Evolutionary conservation across 345 rosid species (phyloP), one percentile per base, ranked within the genome.

Genomic region (Clarkia xantiana): DNA sequence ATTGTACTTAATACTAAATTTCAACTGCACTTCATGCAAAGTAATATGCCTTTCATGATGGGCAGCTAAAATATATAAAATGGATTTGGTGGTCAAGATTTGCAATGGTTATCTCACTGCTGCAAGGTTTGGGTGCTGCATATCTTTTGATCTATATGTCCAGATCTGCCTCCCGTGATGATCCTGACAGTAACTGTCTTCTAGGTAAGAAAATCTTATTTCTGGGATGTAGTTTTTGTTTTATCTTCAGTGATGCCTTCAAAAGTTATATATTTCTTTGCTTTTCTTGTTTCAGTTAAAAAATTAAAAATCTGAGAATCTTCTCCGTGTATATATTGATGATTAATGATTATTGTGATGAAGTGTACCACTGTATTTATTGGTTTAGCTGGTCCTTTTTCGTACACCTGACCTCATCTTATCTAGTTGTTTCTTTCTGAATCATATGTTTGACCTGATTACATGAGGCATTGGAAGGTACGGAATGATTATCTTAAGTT

Each of bases 71-170:
- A 70, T 90, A 90, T 68, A 76, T 68, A 70, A 73, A 69, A 17
- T 90, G 94, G 97, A 77, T 80, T 40, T 63, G 94, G 79, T 86
- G 95, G 91, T 69, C 81, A 42, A 70, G 94, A 17, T 71, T 81
- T 34, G 72, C 80, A 3, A 62, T 71, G 60, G 65, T 71, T 60
- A 58, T 90, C 52, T 71, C 91, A 18, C 41, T 76, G 20, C 53
- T 82, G 71, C 97, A 90, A 62, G 59, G 77, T 52, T 14, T 67
- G 51, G 68, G 76, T 57, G 91, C 91, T 48, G 55, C 73, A 57
- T 86, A 77, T 64, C 86, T 86, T 52, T 42, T 77, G 61, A 62
- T 69, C 63, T 57, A 44, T 47, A 71, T 81, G 60, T 66, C 69
- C 48, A 60, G 51, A 53, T 76, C 62, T 70, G 58, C 62, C 67